phyloP scores from a whole-genome alignment of 2,329 filamentous ascomycete species.

The Sclerotinia subarctica region DNA sequence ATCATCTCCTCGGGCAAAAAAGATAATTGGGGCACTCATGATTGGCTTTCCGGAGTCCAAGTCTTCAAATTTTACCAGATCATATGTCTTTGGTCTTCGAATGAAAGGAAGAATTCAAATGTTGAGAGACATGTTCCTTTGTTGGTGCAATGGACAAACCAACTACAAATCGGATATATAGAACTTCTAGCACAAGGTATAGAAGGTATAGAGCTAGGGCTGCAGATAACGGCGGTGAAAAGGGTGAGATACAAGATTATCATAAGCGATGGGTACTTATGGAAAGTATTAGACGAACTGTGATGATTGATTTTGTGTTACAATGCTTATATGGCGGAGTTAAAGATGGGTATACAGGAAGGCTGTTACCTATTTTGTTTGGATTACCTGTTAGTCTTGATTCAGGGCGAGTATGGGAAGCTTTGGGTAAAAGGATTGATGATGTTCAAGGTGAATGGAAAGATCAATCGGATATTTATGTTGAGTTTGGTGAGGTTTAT shows the following conservation, averaged over 20 bases:
- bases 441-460: not conserved
- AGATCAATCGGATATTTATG: not conserved
- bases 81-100: slow-evolving; percentile 36
- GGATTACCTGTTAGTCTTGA: slow-evolving; percentile 21
- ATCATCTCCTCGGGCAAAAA: slow-evolving; percentile 21
- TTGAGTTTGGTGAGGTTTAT: not conserved
- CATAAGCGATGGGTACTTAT: slow-evolving; percentile 35
- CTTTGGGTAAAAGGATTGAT: not conserved
- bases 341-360: slow-evolving; percentile 25
- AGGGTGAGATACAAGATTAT: not conserved
- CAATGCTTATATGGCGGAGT: slow-evolving; percentile 22
- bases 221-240: not conserved
- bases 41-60: slow-evolving; percentile 29
- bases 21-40: slow-evolving; percentile 7
- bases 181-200: not conserved
- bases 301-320: slow-evolving; percentile 28
- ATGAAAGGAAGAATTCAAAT: slow-evolving; percentile 29
- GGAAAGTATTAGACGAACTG: slow-evolving; percentile 38
- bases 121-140: slow-evolving; percentile 33
- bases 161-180: slow-evolving; percentile 23
- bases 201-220: not conserved
- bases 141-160: slow-evolving; percentile 32
- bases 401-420: slow-evolving; percentile 13
- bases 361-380: slow-evolving; percentile 21
- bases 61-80: slow-evolving; percentile 35